phyloP scores from a whole-genome alignment of 352 stramenopile species.

The Blastocystis sp. region DNA sequence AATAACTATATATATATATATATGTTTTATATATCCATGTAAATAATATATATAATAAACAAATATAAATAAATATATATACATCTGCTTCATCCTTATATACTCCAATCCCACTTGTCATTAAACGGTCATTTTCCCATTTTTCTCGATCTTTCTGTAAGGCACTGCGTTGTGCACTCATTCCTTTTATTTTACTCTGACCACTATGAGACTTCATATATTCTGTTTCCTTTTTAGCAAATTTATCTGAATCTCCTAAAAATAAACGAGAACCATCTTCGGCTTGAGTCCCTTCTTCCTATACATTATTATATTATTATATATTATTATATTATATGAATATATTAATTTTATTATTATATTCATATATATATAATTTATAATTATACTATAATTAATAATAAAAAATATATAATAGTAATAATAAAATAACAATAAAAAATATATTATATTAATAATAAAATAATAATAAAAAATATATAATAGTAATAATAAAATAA shows the following conservation, averaged over 20 bases:
- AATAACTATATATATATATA: not conserved
- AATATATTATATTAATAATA: too few relatives aligned
- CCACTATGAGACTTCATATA: constrained; percentile 56
- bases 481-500: too few relatives aligned
- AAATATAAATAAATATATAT: not conserved
- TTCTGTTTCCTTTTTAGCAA: constrained; percentile 63
- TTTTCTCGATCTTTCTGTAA: constrained; percentile 83
- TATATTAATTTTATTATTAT: too few relatives aligned
- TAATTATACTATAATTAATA: too few relatives aligned
- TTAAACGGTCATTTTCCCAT: constrained; percentile 86
- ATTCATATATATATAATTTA: too few relatives aligned
- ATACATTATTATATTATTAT: too few relatives aligned
- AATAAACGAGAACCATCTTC: constrained; percentile 58
- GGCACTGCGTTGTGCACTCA: constrained; percentile 66
- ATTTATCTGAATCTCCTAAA: constrained; percentile 68
- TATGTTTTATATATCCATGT: constrained; percentile 30
- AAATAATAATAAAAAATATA: too few relatives aligned
- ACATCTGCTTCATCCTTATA: constrained; percentile 37
- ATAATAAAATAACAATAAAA: too few relatives aligned
- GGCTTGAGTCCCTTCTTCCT: too few relatives aligned
- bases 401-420: too few relatives aligned
- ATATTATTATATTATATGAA: too few relatives aligned
- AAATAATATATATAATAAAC: too few relatives aligned
- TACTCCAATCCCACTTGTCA: constrained; percentile 73
- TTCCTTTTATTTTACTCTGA: constrained; percentile 64